Evolutionary conservation across 768 basidiomycete genomes (phyloP).

Genomic region (Panaeolus papilionaceus): DNA sequence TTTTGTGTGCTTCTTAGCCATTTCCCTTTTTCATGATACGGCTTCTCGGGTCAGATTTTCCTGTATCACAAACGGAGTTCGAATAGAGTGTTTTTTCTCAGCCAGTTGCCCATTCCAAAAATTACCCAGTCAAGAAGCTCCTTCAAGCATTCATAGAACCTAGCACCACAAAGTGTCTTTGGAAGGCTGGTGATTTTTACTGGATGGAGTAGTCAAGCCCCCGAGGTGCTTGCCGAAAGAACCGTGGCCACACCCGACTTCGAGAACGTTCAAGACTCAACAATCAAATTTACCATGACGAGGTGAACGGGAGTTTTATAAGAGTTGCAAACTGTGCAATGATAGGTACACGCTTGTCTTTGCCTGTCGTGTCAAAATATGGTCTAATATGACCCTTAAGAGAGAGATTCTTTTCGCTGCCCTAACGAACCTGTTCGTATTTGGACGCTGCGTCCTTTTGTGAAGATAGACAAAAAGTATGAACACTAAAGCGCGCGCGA

Average conservation of each 20-base stretch:
- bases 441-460: constrained; percentile 8
- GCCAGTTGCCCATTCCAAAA: constrained; percentile 3
- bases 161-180: background rate
- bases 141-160: constrained; percentile 7
- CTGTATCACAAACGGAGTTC: constrained; percentile 5
- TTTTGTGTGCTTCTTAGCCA: background rate
- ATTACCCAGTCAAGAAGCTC: constrained; percentile 14
- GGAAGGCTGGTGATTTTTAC: background rate
- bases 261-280: constrained; percentile 9
- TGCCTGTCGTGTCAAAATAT: background rate
- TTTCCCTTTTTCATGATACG: constrained; percentile 12
- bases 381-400: constrained; percentile 11
- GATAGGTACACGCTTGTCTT: constrained; percentile 13
- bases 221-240: constrained; percentile 10
- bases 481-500: constrained; percentile 12
- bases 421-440: constrained; percentile 11
- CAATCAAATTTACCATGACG: constrained; percentile 15
- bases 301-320: background rate
- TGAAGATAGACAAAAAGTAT: constrained; percentile 10
- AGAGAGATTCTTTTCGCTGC: background rate
- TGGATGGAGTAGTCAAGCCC: constrained; percentile 6
- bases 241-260: constrained; percentile 7
- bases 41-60: constrained; percentile 12
- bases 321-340: background rate
- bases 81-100: constrained; percentile 4